Base-by-base conservation (phyloP, 2,329 filamentous ascomycete genomes). In the Passalora sequoiae region DNA sequence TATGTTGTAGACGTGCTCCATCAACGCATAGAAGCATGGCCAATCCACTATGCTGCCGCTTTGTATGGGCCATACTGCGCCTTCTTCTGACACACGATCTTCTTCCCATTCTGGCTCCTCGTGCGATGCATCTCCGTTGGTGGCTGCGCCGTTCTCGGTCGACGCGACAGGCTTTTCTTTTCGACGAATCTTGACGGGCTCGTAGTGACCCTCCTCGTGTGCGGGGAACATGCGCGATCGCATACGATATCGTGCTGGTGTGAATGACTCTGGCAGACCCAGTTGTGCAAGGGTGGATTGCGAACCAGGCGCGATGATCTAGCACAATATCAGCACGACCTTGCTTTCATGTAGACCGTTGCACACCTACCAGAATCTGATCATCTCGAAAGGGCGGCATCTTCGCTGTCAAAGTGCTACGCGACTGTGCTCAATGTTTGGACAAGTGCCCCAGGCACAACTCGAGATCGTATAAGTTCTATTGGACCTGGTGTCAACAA, bases 201-300 rank as follows among this genome's bases (percentile, higher is more conserved):
- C 85, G 61, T 80, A 89, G 61, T 85, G 81, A 46, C 87, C 86
- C 41, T 78, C 76, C 61, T 94, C 89, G 55, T 82, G 80, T 40
- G 75, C 80, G 1, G 76, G 75, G 58, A 97, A 98, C 89, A 98
- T 95, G 71, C 92, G 84, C 67, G 91, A 96, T 22, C 86, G 81
- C 55, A 97, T 78, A 55, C 89, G 86, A 65, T 86, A 79, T 50
- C 82, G 77, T n/a, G 92, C 88, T 31, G 89, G 89, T 25, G 89
- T 94, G 66, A 97, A 83, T n/a, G 80, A 82, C 71, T 96, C 89
- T 57, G 81, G 83, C 57, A 92, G 84, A 39, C 89, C 89, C 29
- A 95, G 78, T 75, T 95, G 89, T 55, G 89, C 89, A 70, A 94
- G 80, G 46, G 89, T 95, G 53, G 83, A 91, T 68, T 85, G 83